Evolutionary conservation across 805 yeast genomes (phyloP), one percentile per base, ranked within the genome.

Genomic region (Kodamaea kakaduensis): DNA sequence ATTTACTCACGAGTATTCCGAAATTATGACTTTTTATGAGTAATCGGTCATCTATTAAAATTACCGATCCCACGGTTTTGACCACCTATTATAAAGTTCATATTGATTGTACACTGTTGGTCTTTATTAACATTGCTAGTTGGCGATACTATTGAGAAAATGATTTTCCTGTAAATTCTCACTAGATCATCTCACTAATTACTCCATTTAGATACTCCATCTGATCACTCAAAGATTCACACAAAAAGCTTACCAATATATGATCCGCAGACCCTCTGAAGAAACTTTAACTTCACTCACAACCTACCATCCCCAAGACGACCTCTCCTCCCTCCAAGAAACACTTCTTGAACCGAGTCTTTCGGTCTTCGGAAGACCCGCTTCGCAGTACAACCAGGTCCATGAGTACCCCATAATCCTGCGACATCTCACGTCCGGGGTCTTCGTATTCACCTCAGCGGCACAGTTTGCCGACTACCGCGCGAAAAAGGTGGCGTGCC

Each of bases 361-460:
- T 4, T 9, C 4, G 4, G 30, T 53, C 7, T 51, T 54, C 35
- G 42, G 45, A 4, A 20, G 40, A 4, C 38, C 42, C 7, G 27
- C 44, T 3, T 17, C 42, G 7, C 31, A 17, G 14, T 52, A 40
- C 34, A 40, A 32, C 10, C 22, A 23, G 17, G 25, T 36, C 6
- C 36, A 42, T 24, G 41, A 38, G 18, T 37, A 48, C 20, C 54
- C 52, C 13, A 41, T 53, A 8, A 46, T 47, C 10, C 47, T 52
- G 19, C 38, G 49, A 7, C 46, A 47, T 32, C 37, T 52, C 23
- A 52, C 47, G 10, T 46, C 41, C 13, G 56, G 54, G 3, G 53
- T 44, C 10, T 38, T 30, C 31, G 40, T 48, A 9, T 50, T 48
- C 30, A 18, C 32, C n/a, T 42, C 47, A 3, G 17, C 30, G 33